Base-by-base conservation (phyloP, 768 basidiomycete species). In the Sarcodon sp. region DNA sequence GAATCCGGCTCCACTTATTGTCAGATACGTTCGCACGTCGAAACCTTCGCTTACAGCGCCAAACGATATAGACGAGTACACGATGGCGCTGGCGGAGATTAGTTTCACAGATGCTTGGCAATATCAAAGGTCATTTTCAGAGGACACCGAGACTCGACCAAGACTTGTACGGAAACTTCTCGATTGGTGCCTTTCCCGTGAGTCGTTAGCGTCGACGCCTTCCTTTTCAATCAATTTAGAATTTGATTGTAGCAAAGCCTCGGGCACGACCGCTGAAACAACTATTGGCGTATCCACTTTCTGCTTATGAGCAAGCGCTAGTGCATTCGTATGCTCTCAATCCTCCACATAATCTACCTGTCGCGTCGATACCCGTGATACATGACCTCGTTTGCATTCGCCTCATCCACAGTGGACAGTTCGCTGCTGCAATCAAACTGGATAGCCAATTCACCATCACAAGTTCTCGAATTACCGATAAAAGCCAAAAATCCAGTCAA, bases 321-420 rank as follows among this genome's bases (percentile, higher is more conserved):
- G 59, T 90, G 6, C 73, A 79, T 43, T 50, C 64, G 0, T 79
- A 77, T 52, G 82, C 81, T 4, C 68, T 79, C 8, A 67, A 76
- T 11, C 76, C 79, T 2, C 73, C 82, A 3, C 50, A 64, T 4
- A 51, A 65, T 0, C 62, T 80, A 8, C 66, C 79, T 1, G 52
- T 70, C 7, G 55, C 70, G 1, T 73, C 77, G 2, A 59, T 80
- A 21, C 69, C 79, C 5, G 66, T 76, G 11, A 61, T 90, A 0
- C 87, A 87, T 59, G 84, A 90, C 52, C 71, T 90, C n/a, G 70
- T 86, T 31, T 86, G 82, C 51, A 76, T 83, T 12, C 80, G 88
- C 8, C 73, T 89, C 7, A 74, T 90, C 33, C 81, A 87, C 57
- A 72, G 69, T 3, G 87, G 86, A 3, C 73, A 76, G 50, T 79